Percentiles rank a stretch among this genome's conserved stretches.
Evolutionary conservation across 1,284 basidiomycete species (phyloP).

Genomic region (Cryptococcus sp.): DNA sequence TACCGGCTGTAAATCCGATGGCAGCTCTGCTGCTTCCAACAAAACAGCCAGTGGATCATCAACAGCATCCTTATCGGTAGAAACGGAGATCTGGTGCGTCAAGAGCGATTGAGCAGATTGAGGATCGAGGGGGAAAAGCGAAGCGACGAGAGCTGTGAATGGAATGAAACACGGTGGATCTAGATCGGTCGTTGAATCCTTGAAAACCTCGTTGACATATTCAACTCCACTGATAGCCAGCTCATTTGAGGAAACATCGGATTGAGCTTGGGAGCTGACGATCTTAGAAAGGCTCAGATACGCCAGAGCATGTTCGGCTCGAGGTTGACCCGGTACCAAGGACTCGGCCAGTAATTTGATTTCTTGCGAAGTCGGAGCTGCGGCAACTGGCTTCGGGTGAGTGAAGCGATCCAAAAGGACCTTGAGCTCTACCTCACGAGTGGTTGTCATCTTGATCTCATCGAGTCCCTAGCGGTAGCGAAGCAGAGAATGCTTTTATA

Average conservation of each 20-base stretch:
- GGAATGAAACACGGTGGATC: constrained; percentile 15
- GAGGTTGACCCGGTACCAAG: constrained; percentile 15
- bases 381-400: too few species aligned
- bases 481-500: too few species aligned
- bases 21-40: constrained; percentile 41
- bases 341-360: constrained; percentile 16
- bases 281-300: constrained; percentile 25
- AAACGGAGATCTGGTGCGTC: constrained; percentile 15
- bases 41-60: constrained; percentile 29
- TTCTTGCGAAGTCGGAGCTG: too few species aligned
- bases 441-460: too few species aligned
- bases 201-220: not conserved
- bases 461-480: too few species aligned
- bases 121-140: constrained; percentile 29
- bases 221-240: not conserved
- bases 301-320: constrained; percentile 17
- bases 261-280: not conserved
- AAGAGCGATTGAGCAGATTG: constrained; percentile 18
- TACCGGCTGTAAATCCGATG: constrained; percentile 43
- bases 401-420: constrained; percentile 6
- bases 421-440: constrained; percentile 3
- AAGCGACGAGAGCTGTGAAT: constrained; percentile 20
- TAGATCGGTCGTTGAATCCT: constrained; percentile 1
- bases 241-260: not conserved
- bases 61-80: constrained; percentile 2